Percentiles rank a stretch among this genome's conserved stretches.
Evolutionary conservation across 1,284 basidiomycete genomes (phyloP).

Genomic region (Dichomitus squalens): DNA sequence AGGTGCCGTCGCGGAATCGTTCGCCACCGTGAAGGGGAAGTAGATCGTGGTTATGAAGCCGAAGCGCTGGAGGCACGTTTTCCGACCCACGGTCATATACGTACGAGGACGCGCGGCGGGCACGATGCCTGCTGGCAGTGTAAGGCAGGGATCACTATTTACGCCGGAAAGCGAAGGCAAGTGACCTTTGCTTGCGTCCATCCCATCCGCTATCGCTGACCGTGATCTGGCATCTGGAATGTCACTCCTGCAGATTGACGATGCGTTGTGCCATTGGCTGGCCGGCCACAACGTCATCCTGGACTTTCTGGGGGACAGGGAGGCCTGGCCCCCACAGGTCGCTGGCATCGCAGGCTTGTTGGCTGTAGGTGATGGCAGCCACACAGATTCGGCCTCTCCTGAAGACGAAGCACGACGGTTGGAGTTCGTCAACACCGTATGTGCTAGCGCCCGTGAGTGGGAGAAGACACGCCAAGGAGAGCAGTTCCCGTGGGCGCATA

Average conservation of each 20-base stretch:
- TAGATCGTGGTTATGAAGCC: neutral
- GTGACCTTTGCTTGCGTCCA: neutral
- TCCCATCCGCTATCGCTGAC: neutral
- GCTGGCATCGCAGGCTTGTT: neutral
- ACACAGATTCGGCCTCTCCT: neutral
- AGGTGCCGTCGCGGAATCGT: neutral
- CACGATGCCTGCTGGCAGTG: neutral
- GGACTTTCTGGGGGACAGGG: neutral
- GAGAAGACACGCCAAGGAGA: neutral
- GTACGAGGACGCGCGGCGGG: neutral
- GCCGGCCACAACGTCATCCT: constrained; percentile 6
- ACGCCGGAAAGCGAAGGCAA: neutral
- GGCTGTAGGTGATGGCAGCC: neutral
- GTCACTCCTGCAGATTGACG: constrained; percentile 9
- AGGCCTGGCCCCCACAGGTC: constrained; percentile 1
- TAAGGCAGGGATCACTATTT: neutral
- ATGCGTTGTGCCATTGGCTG: constrained; percentile 5
- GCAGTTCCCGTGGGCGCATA: constrained; percentile 1
- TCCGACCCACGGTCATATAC: neutral
- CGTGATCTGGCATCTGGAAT: constrained; percentile 1
- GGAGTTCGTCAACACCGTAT: neutral
- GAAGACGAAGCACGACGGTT: neutral
- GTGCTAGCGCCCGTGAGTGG: neutral
- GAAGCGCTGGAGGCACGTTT: neutral
- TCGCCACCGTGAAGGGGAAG: neutral